phyloP scores from a whole-genome alignment of 2,329 filamentous ascomycete species.

The Venturia carpophila region DNA sequence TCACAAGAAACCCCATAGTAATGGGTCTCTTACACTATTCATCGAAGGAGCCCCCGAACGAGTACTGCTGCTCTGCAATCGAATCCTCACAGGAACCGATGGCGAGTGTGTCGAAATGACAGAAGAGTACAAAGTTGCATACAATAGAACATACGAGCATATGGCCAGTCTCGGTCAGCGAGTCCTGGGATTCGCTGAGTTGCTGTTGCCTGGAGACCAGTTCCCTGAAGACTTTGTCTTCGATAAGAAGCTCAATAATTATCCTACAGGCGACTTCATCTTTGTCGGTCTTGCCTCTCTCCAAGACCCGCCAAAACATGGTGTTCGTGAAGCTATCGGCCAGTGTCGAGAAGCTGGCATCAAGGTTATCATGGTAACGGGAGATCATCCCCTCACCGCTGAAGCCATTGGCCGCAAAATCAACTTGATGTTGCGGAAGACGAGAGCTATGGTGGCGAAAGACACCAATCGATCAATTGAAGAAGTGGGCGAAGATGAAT shows the following conservation, averaged over 20 bases:
- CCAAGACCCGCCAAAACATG: conserved; percentile 76
- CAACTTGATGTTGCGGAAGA: conserved; percentile 28
- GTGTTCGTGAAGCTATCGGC: conserved; percentile 54
- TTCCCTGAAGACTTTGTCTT: conserved; percentile 36
- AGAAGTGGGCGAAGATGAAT: conserved; percentile 25
- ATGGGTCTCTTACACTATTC: conserved; percentile 38
- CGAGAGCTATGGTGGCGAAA: conserved; percentile 24
- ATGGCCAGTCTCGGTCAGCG: conserved; percentile 22
- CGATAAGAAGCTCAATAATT: conserved; percentile 40
- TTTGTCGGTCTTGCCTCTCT: conserved; percentile 76
- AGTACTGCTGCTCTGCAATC: conserved; percentile 56
- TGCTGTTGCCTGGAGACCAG: neutral
- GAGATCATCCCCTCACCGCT: conserved; percentile 41
- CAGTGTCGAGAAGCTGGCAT: conserved; percentile 40
- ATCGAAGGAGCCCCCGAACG: conserved; percentile 64
- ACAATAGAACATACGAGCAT: conserved; percentile 46
- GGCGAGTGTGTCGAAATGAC: conserved; percentile 38
- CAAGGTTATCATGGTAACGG: conserved; percentile 43
- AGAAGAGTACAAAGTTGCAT: conserved; percentile 46
- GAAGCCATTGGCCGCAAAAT: conserved; percentile 40
- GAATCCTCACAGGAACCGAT: conserved; percentile 38
- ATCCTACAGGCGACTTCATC: conserved; percentile 42
- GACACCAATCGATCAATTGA: conserved; percentile 23
- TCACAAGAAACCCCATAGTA: conserved; percentile 45
- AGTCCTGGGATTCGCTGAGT: conserved; percentile 17